These are phyloP conservation scores for Limonomyces culmigenus DNA, from an alignment of 1,284 basidiomycete genomes.

Conservation along the genomic window DNA sequence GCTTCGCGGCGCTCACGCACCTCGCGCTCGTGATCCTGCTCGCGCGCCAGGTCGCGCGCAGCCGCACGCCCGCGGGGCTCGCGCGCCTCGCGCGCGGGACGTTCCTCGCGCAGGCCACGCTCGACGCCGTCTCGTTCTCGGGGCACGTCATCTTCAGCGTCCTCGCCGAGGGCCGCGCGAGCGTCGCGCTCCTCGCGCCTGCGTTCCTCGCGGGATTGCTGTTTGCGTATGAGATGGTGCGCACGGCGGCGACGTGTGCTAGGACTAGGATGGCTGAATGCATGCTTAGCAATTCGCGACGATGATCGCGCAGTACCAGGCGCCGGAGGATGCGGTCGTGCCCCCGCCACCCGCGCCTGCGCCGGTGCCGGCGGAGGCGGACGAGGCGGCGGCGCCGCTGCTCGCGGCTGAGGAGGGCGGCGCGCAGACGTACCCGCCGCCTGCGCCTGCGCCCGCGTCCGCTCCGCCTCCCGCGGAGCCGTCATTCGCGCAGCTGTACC, in stretches of 20 bases:
- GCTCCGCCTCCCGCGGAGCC: slow-evolving; percentile 9
- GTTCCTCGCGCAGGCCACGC: slow-evolving; percentile 58
- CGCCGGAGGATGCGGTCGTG: slow-evolving; percentile 43
- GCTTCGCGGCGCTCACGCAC: slow-evolving; percentile 49
- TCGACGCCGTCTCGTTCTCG: slow-evolving; percentile 71
- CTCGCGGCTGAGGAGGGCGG: too few relatives aligned
- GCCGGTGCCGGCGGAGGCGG: too few relatives aligned
- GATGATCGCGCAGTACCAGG: slow-evolving; percentile 67
- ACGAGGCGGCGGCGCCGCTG: too few relatives aligned
- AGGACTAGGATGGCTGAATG: too few relatives aligned
- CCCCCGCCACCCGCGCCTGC: too few relatives aligned
- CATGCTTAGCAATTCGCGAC: slow-evolving; percentile 66
- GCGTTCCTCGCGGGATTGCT: slow-evolving; percentile 62
- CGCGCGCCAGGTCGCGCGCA: slow-evolving; percentile 54
- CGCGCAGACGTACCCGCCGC: slow-evolving; percentile 5
- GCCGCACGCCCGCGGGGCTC: slow-evolving; percentile 64
- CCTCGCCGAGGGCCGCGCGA: slow-evolving; percentile 61
- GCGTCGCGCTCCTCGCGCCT: slow-evolving; percentile 63
- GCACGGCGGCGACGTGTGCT: slow-evolving; percentile 11
- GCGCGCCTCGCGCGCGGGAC: slow-evolving; percentile 69
- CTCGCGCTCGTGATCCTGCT: slow-evolving; percentile 50
- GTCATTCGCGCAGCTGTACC: slow-evolving; percentile 30
- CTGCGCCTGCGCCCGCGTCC: slow-evolving; percentile 6
- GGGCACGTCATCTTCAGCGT: slow-evolving; percentile 77
- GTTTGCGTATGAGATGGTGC: slow-evolving; percentile 58